A percentile compares a stretch with the other conserved stretches of the same genome.
Evolutionary conservation across 1,284 basidiomycete species (phyloP).

Genomic region (Cystobasidiaceae sp.): DNA sequence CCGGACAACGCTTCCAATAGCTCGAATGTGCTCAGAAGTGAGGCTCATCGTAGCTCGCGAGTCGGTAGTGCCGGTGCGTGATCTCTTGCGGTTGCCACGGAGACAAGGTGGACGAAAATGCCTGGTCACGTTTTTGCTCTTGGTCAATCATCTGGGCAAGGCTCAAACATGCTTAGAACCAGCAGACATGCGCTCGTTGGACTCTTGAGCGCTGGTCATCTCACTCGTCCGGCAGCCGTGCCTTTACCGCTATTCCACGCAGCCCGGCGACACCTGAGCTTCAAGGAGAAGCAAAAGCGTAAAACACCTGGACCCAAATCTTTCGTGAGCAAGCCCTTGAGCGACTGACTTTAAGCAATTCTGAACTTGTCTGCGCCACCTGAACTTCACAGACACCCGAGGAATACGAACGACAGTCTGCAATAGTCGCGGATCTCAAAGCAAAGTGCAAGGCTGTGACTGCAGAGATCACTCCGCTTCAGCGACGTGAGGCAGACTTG

Average conservation of each 20-base stretch:
- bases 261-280: slow-evolving; percentile 1
- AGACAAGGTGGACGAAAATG: too few relatives aligned
- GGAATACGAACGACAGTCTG: slow-evolving; percentile 8
- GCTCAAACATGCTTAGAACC: too few relatives aligned
- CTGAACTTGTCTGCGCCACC: background rate
- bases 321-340: slow-evolving; percentile 8
- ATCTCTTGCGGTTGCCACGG: too few relatives aligned
- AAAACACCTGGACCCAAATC: slow-evolving; percentile 11
- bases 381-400: background rate
- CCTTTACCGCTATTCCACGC: background rate
- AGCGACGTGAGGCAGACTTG: slow-evolving; percentile 22
- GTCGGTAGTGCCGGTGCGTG: too few relatives aligned
- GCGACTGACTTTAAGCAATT: too few relatives aligned
- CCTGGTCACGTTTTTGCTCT: too few relatives aligned
- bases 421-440: slow-evolving; percentile 6
- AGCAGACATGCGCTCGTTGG: too few relatives aligned
- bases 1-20: background rate
- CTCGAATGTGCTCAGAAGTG: background rate
- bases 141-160: too few relatives aligned
- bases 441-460: slow-evolving; percentile 10
- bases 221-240: too few relatives aligned
- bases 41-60: slow-evolving; percentile 10
- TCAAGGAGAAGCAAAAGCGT: slow-evolving; percentile 29
- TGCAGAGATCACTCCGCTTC: slow-evolving; percentile 3
- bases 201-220: too few relatives aligned